phyloP scores from a whole-genome alignment of 176 grass and related monocot genomes.

The Ananas comosus region DNA sequence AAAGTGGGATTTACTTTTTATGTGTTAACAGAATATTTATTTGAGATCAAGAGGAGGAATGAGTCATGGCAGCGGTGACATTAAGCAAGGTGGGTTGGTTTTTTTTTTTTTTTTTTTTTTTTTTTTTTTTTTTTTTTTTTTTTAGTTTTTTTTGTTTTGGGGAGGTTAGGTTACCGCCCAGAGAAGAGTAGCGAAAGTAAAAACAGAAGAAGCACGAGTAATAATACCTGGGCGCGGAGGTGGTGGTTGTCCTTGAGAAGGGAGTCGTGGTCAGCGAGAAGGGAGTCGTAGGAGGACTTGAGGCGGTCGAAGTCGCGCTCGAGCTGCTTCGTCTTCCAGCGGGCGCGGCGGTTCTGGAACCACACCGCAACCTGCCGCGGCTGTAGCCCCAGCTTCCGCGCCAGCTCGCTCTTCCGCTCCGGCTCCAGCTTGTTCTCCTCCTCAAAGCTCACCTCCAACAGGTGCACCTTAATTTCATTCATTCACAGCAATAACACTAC shows the following conservation, averaged over 20 bases:
- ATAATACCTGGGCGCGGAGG: constrained; percentile 46
- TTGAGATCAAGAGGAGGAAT: no score
- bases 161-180: constrained; percentile 3
- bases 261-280: constrained; percentile 45
- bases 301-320: constrained; percentile 78
- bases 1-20: constrained; percentile 21
- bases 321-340: constrained; percentile 93
- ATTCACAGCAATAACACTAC: not conserved
- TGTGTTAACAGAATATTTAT: not conserved
- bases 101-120: no score
- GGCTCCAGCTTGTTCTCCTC: constrained; percentile 92
- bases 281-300: constrained; percentile 57
- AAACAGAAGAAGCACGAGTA: not conserved
- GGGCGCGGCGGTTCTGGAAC: constrained; percentile 92
- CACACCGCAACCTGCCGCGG: constrained; percentile 87
- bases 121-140: no score
- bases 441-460: constrained; percentile 70
- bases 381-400: constrained; percentile 63
- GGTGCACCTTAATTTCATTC: constrained; percentile 29
- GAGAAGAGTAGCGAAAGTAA: not conserved
- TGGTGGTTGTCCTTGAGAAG: constrained; percentile 67
- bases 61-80: not conserved
- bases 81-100: not conserved
- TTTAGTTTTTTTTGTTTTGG: no score
- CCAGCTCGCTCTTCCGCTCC: constrained; percentile 77